Conservation (phyloP, 1,284 basidiomycete species). For the Heterobasidion annosum region DNA sequence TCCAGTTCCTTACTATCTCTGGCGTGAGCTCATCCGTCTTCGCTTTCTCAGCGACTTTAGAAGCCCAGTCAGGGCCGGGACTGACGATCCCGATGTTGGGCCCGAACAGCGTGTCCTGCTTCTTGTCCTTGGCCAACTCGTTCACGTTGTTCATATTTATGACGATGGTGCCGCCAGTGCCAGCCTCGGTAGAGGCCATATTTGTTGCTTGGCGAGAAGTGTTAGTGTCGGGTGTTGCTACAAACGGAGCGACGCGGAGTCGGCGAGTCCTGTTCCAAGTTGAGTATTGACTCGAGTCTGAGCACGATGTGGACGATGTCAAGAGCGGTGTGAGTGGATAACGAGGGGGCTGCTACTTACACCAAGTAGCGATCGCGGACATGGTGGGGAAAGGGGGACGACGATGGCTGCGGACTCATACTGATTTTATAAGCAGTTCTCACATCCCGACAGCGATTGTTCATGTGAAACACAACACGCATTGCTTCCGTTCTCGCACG, state of each 20-base stretch:
- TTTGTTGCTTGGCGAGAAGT: conserved; percentile 35
- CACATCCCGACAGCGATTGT: neutral
- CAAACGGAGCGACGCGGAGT: conserved; percentile 36
- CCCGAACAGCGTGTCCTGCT: conserved; percentile 55
- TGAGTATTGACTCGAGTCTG: conserved; percentile 42
- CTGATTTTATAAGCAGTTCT: neutral
- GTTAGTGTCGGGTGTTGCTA: conserved; percentile 39
- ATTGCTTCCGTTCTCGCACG: too few species aligned
- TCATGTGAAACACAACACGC: neutral
- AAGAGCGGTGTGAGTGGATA: neutral
- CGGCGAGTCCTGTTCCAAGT: conserved; percentile 46
- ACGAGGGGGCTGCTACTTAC: conserved; percentile 13
- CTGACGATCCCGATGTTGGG: conserved; percentile 54
- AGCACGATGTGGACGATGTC: neutral
- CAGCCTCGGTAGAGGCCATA: conserved; percentile 24
- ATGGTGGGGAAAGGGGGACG: neutral
- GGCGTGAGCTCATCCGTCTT: conserved; percentile 59
- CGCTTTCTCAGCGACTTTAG: conserved; percentile 23
- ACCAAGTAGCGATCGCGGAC: conserved; percentile 10
- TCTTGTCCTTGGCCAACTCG: conserved; percentile 24
- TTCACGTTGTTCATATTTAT: conserved; percentile 8
- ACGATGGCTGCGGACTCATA: neutral
- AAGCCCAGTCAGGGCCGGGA: conserved; percentile 34
- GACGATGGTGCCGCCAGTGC: conserved; percentile 8
- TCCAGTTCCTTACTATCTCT: conserved; percentile 74